Conservation (phyloP, 73 alveolate species). For the Paramecium sexaurelia region DNA sequence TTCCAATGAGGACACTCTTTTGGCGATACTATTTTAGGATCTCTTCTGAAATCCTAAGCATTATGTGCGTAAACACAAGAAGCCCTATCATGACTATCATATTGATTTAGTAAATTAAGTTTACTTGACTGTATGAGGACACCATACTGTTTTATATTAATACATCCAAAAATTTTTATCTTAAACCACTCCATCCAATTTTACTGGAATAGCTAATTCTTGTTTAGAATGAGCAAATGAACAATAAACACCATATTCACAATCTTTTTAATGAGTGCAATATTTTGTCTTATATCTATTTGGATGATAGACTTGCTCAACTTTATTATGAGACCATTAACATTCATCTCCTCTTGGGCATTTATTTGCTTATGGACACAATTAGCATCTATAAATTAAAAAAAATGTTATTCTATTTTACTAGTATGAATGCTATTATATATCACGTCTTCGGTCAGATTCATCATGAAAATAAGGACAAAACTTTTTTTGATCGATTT, state of each 20-base stretch:
- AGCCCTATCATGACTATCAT: slow-evolving; percentile 72
- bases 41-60: slow-evolving; percentile 82
- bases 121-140: slow-evolving; percentile 68
- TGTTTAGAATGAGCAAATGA: slow-evolving; percentile 81
- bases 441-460: slow-evolving; percentile 77
- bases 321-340: slow-evolving; percentile 75
- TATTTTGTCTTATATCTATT: slow-evolving; percentile 79
- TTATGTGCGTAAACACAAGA: slow-evolving; percentile 81
- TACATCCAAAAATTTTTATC: slow-evolving; percentile 75
- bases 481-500: slow-evolving; percentile 69
- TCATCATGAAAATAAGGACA: slow-evolving; percentile 79
- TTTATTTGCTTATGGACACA: slow-evolving; percentile 67
- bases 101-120: neutral
- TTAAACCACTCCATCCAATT: slow-evolving; percentile 62
- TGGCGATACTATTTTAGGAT: slow-evolving; percentile 68
- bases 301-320: slow-evolving; percentile 82
- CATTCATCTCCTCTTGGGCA: slow-evolving; percentile 67
- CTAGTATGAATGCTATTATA: slow-evolving; percentile 60
- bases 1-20: slow-evolving; percentile 76
- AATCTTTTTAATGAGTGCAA: slow-evolving; percentile 71
- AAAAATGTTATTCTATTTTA: slow-evolving; percentile 6
- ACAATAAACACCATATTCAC: slow-evolving; percentile 83
- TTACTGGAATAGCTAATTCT: slow-evolving; percentile 72
- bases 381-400: slow-evolving; percentile 52
- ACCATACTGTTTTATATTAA: slow-evolving; percentile 76